These are phyloP conservation scores for Leptographium lundbergii DNA, from an alignment of 2,329 filamentous ascomycete genomes.

Conservation along the genomic window DNA sequence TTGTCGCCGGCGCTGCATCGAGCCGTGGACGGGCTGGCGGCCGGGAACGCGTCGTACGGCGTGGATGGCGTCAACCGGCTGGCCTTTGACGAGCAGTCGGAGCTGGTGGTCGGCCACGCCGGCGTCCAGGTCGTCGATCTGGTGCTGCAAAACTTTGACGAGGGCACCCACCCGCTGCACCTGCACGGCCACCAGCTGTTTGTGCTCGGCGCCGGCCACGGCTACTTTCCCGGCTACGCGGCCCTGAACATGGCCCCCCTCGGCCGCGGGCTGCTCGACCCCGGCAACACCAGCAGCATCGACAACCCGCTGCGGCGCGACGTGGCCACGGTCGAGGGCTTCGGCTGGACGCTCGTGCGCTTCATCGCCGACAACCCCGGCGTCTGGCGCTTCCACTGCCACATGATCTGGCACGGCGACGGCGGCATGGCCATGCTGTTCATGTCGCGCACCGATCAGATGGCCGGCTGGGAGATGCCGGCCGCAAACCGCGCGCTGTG, in stretches of 20 bases:
- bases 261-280: constrained; percentile 22
- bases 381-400: constrained; percentile 27
- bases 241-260: constrained; percentile 19
- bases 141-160: constrained; percentile 31
- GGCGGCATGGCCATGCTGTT: constrained; percentile 27
- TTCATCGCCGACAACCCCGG: constrained; percentile 38
- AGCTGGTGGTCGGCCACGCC: constrained; percentile 52
- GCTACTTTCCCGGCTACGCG: constrained; percentile 34
- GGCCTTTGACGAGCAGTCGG: constrained; percentile 26
- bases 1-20: constrained; percentile 36
- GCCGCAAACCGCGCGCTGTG: constrained; percentile 33
- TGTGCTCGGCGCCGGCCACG: constrained; percentile 48
- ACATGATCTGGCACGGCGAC: constrained; percentile 25
- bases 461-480: constrained; percentile 30
- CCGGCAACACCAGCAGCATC: constrained; percentile 20
- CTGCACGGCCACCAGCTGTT: constrained; percentile 29
- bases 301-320: constrained; percentile 35
- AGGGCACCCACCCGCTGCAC: constrained; percentile 15
- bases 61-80: constrained; percentile 39
- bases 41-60: constrained; percentile 31
- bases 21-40: constrained; percentile 29
- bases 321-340: constrained; percentile 29
- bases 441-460: constrained; percentile 31
- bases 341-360: constrained; percentile 35
- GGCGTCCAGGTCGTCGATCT: constrained; percentile 54